Base-by-base conservation (phyloP, 176 grass and related monocot genomes). In the Ampelocalamus luodianensis region DNA sequence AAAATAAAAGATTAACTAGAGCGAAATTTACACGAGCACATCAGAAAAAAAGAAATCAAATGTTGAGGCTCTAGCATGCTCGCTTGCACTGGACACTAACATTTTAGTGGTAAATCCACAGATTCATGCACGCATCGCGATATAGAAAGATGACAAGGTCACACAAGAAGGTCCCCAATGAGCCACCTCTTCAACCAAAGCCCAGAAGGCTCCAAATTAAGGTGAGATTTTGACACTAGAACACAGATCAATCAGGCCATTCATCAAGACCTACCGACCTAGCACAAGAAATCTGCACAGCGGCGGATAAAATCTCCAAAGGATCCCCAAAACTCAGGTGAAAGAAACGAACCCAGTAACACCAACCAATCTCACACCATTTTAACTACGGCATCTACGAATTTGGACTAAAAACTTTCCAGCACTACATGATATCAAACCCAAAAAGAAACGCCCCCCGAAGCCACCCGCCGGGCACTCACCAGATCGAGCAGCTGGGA, bases 401-500 rank as follows among this genome's bases (percentile, higher is more conserved):
- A 60, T 3, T 1, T 0, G 42, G 40, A 26, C 22, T 51, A 0
- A 23, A 72, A 27, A 27, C 34, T 13, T 3, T 16, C 8, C 62
- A 15, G 14, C 13, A 32, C 27, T 34, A 16, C 3, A 16, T 2
- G 61, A 3, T 62, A 13, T 18, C 5, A 64, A 46, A 53, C 10
- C 10, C 44, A 43, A 65, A 23, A 32, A 64, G 37, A 32, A 70
- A 68, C 18, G 23, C 7, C 13, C 74, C 44, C 10, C 2, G 8
- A 18, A 63, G 7, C 46, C 34, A 29, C 8, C 55, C 4, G 8
- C 10, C 8, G 12, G 20, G 8, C 51, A 88, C 79, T 82, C 72
- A 88, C 86, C 86, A 78, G 72, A 78, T 83, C 53, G 79, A 70
- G 72, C 20, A 8, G 66, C 45, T 8, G 12, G 4, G 12, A 1